Evolutionary conservation across 2,329 filamentous ascomycete species (phyloP).

Genomic region (Furcasterigmium sp.): DNA sequence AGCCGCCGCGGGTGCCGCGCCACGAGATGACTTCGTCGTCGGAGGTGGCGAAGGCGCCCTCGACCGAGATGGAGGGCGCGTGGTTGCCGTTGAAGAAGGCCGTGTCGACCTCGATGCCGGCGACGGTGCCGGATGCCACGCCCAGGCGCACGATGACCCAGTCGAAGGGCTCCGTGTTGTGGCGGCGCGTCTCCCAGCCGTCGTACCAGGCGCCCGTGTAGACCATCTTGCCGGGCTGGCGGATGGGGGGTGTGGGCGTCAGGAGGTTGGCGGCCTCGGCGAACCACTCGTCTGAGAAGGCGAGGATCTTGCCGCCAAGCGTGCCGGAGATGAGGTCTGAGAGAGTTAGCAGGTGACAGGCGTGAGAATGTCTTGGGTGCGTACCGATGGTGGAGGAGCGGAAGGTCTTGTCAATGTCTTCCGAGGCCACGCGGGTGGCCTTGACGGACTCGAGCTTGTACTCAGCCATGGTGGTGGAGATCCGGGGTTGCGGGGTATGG

Average conservation of each 20-base stretch:
- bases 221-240: slow-evolving; percentile 62
- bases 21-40: slow-evolving; percentile 61
- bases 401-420: slow-evolving; percentile 57
- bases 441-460: slow-evolving; percentile 53
- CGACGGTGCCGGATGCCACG: slow-evolving; percentile 65
- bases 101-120: slow-evolving; percentile 75
- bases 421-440: slow-evolving; percentile 41
- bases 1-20: slow-evolving; percentile 53
- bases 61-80: slow-evolving; percentile 71
- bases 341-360: background rate
- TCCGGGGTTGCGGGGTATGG: background rate
- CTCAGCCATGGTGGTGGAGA: slow-evolving; percentile 23
- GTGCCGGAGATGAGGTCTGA: slow-evolving; percentile 56
- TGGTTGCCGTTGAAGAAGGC: slow-evolving; percentile 80
- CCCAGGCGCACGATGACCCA: slow-evolving; percentile 63
- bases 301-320: slow-evolving; percentile 59
- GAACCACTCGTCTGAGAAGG: slow-evolving; percentile 65
- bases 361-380: slow-evolving; percentile 18
- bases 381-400: slow-evolving; percentile 57
- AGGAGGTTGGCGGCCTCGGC: slow-evolving; percentile 60
- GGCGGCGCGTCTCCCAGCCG: slow-evolving; percentile 64
- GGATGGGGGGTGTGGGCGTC: slow-evolving; percentile 58
- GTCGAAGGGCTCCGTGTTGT: slow-evolving; percentile 60
- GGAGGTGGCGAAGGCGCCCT: slow-evolving; percentile 64
- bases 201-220: slow-evolving; percentile 67